These are phyloP conservation scores for Phlebiopsis flavidoalba DNA, from an alignment of 768 basidiomycete genomes.

Conservation along the genomic window DNA sequence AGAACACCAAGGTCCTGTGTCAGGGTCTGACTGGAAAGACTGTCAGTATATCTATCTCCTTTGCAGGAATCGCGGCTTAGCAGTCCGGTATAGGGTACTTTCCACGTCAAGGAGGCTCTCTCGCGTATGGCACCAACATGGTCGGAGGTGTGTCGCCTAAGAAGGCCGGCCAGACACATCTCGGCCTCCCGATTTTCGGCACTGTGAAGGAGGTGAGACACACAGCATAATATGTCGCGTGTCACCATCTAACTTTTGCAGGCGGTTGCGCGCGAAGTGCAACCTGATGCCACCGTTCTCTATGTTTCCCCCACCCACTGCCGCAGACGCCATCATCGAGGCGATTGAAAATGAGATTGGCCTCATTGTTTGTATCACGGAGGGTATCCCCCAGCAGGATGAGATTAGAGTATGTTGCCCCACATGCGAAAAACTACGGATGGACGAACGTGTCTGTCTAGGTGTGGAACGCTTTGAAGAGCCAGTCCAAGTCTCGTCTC, in stretches of 20 bases:
- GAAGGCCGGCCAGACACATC: conserved; percentile 93
- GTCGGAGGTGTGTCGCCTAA: conserved; percentile 96
- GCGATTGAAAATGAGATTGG: conserved; percentile 98
- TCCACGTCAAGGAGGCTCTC: conserved; percentile 87
- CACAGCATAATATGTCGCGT: neutral
- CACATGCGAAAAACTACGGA: neutral
- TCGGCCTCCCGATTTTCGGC: conserved; percentile 93
- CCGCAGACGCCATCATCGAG: conserved; percentile 96
- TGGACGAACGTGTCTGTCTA: conserved; percentile 23
- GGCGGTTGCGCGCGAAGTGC: conserved; percentile 82
- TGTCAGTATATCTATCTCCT: conserved; percentile 32
- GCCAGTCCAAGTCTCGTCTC: conserved; percentile 90
- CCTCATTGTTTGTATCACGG: conserved; percentile 96
- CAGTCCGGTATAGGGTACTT: conserved; percentile 66
- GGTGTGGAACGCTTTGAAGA: conserved; percentile 92
- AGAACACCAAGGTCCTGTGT: conserved; percentile 88
- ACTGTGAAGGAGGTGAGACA: conserved; percentile 77
- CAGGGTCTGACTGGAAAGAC: conserved; percentile 97
- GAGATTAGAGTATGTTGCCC: conserved; percentile 77
- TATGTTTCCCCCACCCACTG: conserved; percentile 97
- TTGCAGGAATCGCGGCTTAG: neutral
- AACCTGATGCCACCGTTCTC: conserved; percentile 92
- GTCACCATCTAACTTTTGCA: conserved; percentile 26
- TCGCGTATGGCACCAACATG: conserved; percentile 95
- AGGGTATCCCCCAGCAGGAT: conserved; percentile 96